Conservation (phyloP, 2,329 filamentous ascomycete genomes). For the Paecilomyces fulvus region DNA sequence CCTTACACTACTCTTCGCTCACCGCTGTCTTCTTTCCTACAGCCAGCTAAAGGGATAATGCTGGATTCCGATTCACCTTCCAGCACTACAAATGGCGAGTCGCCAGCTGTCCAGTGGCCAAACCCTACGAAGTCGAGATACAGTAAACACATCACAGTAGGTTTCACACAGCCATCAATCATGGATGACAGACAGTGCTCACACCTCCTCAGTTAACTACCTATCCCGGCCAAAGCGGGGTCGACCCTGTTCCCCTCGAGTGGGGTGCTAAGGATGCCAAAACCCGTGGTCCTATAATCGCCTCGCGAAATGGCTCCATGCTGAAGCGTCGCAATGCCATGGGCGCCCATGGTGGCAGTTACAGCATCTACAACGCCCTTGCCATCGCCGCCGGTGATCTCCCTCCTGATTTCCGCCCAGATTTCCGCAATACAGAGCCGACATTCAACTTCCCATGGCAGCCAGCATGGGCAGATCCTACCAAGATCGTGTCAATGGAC, state of each 20-base stretch:
- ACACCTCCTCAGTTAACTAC: constrained; percentile 50
- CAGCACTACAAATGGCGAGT: constrained; percentile 9
- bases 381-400: constrained; percentile 88
- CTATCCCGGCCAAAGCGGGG: constrained; percentile 88
- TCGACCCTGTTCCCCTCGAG: constrained; percentile 78
- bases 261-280: constrained; percentile 75
- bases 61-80: constrained; percentile 13
- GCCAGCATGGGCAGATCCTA: constrained; percentile 76
- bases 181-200: constrained; percentile 3
- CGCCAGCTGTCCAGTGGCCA: constrained; percentile 12
- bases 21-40: not conserved
- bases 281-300: constrained; percentile 77
- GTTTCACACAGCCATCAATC: constrained; percentile 1
- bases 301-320: constrained; percentile 41
- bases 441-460: constrained; percentile 85
- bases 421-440: constrained; percentile 81
- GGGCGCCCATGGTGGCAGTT: constrained; percentile 76
- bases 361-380: constrained; percentile 90
- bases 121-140: constrained; percentile 15
- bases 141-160: constrained; percentile 29
- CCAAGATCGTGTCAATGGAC: constrained; percentile 97
- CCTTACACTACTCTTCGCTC: not conserved
- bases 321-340: constrained; percentile 44
- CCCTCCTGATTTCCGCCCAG: constrained; percentile 67
- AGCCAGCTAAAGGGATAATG: constrained; percentile 7